phyloP scores from a whole-genome alignment of 2,329 filamentous ascomycete genomes.

The Claviceps sp. region DNA sequence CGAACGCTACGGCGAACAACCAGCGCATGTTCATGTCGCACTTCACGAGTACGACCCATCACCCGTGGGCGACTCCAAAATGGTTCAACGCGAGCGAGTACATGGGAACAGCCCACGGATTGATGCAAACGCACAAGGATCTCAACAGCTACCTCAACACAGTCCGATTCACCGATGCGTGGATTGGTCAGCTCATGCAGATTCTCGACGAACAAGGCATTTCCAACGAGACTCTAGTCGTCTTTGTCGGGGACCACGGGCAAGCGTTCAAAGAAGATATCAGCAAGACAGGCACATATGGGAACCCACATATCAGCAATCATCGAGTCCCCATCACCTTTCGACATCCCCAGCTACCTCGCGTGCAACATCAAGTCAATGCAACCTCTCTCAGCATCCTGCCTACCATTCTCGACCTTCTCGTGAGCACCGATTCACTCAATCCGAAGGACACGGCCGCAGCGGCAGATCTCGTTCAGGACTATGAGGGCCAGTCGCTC shows the following conservation, averaged over 20 bases:
- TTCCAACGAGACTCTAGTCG: constrained; percentile 20
- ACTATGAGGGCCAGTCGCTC: constrained; percentile 23
- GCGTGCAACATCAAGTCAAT: constrained; percentile 14
- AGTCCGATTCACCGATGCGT: constrained; percentile 17
- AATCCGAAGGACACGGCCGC: constrained; percentile 13
- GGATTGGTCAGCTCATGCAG: constrained; percentile 18
- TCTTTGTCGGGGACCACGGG: constrained; percentile 23
- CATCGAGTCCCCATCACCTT: constrained; percentile 20
- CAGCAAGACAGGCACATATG: constrained; percentile 16
- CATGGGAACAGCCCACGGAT: constrained; percentile 9
- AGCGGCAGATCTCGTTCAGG: constrained; percentile 17
- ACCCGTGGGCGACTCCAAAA: constrained; percentile 17
- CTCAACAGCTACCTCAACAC: constrained; percentile 20
- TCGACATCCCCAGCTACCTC: constrained; percentile 19
- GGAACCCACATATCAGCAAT: constrained; percentile 20
- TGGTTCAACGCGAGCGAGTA: constrained; percentile 11
- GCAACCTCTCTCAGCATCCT: constrained; percentile 21
- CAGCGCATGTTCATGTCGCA: constrained; percentile 20
- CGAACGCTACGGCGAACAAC: constrained; percentile 13
- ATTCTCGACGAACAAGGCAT: constrained; percentile 19
- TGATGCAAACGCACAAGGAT: constrained; percentile 10
- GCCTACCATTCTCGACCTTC: constrained; percentile 22
- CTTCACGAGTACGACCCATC: constrained; percentile 20
- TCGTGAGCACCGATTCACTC: constrained; percentile 20
- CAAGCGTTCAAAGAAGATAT: constrained; percentile 20